Conservation (phyloP, 169 alveolate genomes). For the Plasmodium vivax region DNA sequence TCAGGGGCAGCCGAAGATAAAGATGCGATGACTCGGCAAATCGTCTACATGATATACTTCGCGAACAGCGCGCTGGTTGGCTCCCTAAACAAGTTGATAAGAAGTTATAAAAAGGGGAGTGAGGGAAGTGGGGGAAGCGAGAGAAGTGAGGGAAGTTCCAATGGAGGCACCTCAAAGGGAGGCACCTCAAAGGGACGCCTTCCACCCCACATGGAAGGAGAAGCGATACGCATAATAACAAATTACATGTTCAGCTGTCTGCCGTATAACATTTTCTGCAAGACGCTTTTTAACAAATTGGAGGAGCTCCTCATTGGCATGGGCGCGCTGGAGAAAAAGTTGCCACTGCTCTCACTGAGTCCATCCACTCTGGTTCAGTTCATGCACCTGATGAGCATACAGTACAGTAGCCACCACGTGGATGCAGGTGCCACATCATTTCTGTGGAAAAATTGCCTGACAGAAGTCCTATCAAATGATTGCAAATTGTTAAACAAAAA, state of each 20-base stretch:
- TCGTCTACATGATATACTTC: constrained; percentile 12
- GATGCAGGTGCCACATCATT: not conserved
- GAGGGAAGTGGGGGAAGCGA: too few relatives aligned
- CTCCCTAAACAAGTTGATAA: constrained; percentile 14
- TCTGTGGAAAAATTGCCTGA: constrained; percentile 1
- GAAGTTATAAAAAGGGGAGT: constrained; percentile 9
- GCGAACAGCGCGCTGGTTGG: not conserved
- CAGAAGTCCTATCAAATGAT: constrained; percentile 11
- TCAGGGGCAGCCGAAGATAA: not conserved
- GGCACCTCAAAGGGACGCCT: not conserved
- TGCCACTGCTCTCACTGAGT: not conserved
- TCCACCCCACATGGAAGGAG: not conserved
- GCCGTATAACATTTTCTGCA: constrained; percentile 29
- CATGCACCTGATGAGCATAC: constrained; percentile 18
- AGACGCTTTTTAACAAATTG: not conserved
- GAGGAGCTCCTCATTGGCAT: not conserved
- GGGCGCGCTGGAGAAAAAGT: not conserved
- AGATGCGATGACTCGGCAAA: not conserved
- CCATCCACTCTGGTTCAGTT: constrained; percentile 13
- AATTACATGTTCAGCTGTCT: constrained; percentile 58
- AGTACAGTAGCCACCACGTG: not conserved
- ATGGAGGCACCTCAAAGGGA: too few relatives aligned
- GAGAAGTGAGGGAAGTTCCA: not conserved
- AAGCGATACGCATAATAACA: not conserved
- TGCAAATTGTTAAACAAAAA: constrained; percentile 21